A percentile compares a stretch with the other conserved stretches of the same genome.
Evolutionary conservation across 2,329 filamentous ascomycete genomes (phyloP).

Genomic region (Stagonosporopsis chrysanthemi): DNA sequence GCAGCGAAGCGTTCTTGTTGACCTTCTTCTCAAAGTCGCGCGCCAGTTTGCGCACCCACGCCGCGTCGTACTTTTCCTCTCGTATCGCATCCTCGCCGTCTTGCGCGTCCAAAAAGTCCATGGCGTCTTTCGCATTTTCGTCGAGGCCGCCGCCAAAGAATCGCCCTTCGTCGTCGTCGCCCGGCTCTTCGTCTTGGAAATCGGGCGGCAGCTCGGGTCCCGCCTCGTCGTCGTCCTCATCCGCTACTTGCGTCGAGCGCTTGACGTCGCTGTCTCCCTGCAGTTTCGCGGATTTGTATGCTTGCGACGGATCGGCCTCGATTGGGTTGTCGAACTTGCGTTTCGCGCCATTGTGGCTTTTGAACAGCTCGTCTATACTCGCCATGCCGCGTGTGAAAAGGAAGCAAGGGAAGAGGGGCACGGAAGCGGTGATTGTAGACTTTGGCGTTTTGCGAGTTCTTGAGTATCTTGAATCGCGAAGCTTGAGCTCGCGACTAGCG

Average conservation of each 20-base stretch:
- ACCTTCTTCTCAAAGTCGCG: conserved; percentile 90
- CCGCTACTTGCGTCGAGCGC: conserved; percentile 57
- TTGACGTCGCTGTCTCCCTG: conserved; percentile 59
- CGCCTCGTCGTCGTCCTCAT: conserved; percentile 56
- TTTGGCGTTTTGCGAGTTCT: not conserved
- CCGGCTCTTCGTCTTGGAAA: conserved; percentile 63
- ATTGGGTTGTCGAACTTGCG: conserved; percentile 65
- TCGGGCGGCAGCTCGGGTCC: conserved; percentile 64
- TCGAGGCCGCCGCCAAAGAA: conserved; percentile 96
- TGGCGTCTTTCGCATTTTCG: conserved; percentile 77
- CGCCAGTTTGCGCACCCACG: conserved; percentile 83
- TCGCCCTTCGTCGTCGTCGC: conserved; percentile 83
- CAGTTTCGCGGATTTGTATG: conserved; percentile 68
- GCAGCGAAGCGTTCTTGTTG: conserved; percentile 85
- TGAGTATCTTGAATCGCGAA: conserved; percentile 11
- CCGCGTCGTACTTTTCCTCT: conserved; percentile 79
- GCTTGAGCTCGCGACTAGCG: conserved; percentile 15
- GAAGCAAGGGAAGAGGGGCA: not conserved
- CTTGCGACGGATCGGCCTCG: conserved; percentile 63
- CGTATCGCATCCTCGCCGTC: conserved; percentile 59
- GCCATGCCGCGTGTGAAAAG: conserved; percentile 55
- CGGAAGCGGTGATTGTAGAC: not conserved
- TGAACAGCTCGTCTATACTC: conserved; percentile 70
- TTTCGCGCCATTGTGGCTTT: conserved; percentile 63
- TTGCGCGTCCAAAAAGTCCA: conserved; percentile 84